Percentiles rank a stretch among this genome's conserved stretches.
Conservation (phyloP, 192 early-diverging fungal species). For the Linnemannia zychae region DNA sequence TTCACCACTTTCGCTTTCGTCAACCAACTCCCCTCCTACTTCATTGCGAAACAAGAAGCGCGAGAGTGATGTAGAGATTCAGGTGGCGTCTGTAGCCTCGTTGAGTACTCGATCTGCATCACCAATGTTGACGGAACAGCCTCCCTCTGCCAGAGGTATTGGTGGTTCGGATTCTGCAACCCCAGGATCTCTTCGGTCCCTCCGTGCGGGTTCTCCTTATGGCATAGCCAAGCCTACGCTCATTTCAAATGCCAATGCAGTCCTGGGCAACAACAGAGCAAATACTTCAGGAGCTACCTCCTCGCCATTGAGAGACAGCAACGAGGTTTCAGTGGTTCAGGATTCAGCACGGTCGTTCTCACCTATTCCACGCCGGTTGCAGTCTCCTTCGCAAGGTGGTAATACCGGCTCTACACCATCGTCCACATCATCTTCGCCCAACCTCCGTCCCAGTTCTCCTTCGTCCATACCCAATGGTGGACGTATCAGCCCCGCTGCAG, state of each 20-base stretch:
- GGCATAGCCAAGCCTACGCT: slow-evolving; percentile 39
- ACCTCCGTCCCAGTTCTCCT: slow-evolving; percentile 8
- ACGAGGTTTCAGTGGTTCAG: background rate
- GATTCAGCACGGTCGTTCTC: slow-evolving; percentile 30
- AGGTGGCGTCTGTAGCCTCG: slow-evolving; percentile 40
- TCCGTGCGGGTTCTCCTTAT: slow-evolving; percentile 33
- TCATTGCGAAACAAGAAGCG: slow-evolving; percentile 19
- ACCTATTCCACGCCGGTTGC: slow-evolving; percentile 41
- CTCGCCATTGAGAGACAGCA: slow-evolving; percentile 20
- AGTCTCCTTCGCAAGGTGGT: slow-evolving; percentile 26
- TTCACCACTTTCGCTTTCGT: background rate
- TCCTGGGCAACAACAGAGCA: background rate
- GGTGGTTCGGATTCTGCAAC: background rate
- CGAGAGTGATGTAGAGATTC: slow-evolving; percentile 53
- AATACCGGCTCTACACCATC: background rate
- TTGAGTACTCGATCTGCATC: slow-evolving; percentile 34
- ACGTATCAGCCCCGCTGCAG: background rate
- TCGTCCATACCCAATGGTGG: background rate
- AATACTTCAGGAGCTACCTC: background rate
- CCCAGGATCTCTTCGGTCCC: slow-evolving; percentile 22
- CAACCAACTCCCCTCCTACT: background rate
- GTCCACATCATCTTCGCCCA: background rate
- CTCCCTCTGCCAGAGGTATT: background rate
- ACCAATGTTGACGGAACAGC: slow-evolving; percentile 27
- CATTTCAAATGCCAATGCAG: slow-evolving; percentile 9